These are phyloP conservation scores for Stachybotrys chartarum DNA, from an alignment of 2,329 filamentous ascomycete species.

Conservation along the genomic window DNA sequence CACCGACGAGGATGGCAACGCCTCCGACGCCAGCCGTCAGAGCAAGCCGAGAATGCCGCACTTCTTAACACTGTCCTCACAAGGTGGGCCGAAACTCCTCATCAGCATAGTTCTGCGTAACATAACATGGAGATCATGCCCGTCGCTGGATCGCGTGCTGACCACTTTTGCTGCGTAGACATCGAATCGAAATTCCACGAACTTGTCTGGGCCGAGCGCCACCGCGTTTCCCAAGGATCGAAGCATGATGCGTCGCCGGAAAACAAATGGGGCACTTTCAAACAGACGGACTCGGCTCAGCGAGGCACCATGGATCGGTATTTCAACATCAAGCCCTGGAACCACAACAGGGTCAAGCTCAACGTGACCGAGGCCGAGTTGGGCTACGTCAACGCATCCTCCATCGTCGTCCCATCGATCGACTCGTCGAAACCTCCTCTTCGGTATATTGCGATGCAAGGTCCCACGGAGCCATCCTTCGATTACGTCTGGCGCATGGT, in stretches of 20 bases:
- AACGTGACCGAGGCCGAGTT: constrained; percentile 65
- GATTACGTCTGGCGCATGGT: constrained; percentile 96
- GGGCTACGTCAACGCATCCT: constrained; percentile 80
- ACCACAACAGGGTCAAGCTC: constrained; percentile 76
- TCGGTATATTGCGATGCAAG: constrained; percentile 87
- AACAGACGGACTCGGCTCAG: constrained; percentile 21
- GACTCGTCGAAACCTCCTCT: constrained; percentile 31
- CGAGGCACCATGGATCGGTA: constrained; percentile 65
- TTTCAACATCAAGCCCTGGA: constrained; percentile 82
- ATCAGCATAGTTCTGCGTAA: not conserved
- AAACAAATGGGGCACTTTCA: constrained; percentile 26
- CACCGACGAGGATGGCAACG: constrained; percentile 10
- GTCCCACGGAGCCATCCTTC: constrained; percentile 69
- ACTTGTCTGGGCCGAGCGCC: constrained; percentile 45
- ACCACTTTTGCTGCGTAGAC: constrained; percentile 22
- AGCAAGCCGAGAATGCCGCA: constrained; percentile 22
- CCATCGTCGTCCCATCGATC: constrained; percentile 49
- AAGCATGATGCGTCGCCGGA: constrained; percentile 25
- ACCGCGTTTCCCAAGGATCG: constrained; percentile 33
- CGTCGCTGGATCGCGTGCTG: constrained; percentile 2
- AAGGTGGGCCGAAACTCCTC: constrained; percentile 19
- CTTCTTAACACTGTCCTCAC: constrained; percentile 28
- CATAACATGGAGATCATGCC: not conserved
- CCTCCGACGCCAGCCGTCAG: not conserved
- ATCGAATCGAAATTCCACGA: constrained; percentile 46